phyloP scores from a whole-genome alignment of 371 early-diverging fungal species.

The Mortierella sp. region DNA sequence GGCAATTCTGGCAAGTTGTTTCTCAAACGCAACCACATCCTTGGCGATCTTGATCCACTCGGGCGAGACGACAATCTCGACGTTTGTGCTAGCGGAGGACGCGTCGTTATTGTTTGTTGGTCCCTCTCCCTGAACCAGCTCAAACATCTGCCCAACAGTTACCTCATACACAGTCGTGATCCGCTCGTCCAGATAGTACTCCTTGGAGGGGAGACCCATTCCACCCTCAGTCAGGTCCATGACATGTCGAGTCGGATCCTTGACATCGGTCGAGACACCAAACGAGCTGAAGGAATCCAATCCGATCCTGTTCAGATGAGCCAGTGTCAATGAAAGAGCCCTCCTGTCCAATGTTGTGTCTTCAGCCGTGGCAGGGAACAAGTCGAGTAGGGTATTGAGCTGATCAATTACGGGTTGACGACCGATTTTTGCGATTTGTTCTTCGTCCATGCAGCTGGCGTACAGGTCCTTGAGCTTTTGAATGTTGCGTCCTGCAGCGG shows the following conservation, averaged over 20 bases:
- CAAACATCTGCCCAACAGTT: constrained; percentile 53
- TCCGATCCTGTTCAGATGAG: constrained; percentile 33
- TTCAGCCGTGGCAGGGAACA: constrained; percentile 35
- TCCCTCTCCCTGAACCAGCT: constrained; percentile 26
- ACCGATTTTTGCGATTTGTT: constrained; percentile 61
- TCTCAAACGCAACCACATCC: constrained; percentile 65
- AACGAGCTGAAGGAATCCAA: constrained; percentile 51
- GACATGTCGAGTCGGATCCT: constrained; percentile 61
- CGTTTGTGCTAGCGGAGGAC: neutral
- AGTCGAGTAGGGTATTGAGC: constrained; percentile 48
- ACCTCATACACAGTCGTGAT: constrained; percentile 55
- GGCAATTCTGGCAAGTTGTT: constrained; percentile 57
- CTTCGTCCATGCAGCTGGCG: constrained; percentile 71
- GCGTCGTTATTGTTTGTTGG: constrained; percentile 16
- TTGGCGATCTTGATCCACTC: constrained; percentile 48
- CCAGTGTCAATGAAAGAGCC: constrained; percentile 12
- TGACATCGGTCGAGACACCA: constrained; percentile 60
- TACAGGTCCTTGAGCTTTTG: constrained; percentile 63
- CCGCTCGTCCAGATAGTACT: constrained; percentile 65
- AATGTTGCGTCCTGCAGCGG: constrained; percentile 61
- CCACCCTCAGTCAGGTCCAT: constrained; percentile 65
- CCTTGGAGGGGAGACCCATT: constrained; percentile 68
- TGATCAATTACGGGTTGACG: constrained; percentile 63
- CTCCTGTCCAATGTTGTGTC: neutral
- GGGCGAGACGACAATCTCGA: neutral